A percentile compares a stretch with the other conserved stretches of the same genome.
phyloP scores from a whole-genome alignment of 192 early-diverging fungal genomes.

The Coemansia sp. region DNA sequence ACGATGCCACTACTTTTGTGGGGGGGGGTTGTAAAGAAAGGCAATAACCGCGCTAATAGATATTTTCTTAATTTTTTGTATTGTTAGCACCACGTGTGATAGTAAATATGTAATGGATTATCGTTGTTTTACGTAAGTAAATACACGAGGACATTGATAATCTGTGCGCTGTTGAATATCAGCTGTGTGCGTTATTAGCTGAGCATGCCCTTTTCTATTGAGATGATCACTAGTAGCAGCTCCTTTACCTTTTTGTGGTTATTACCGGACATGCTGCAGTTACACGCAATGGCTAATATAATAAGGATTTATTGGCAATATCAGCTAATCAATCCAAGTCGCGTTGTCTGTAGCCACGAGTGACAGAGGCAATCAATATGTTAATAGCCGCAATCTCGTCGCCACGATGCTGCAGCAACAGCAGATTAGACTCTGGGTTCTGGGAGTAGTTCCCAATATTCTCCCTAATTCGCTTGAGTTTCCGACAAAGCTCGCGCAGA shows the following conservation, averaged over 20 bases:
- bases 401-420: slow-evolving; percentile 4
- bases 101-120: too few species aligned
- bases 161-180: too few species aligned
- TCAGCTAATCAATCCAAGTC: slow-evolving; percentile 27
- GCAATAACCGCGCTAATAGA: too few species aligned
- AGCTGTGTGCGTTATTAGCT: not conserved
- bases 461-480: slow-evolving; percentile 18
- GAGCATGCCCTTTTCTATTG: not conserved
- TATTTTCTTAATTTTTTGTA: too few species aligned
- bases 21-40: too few species aligned
- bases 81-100: too few species aligned
- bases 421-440: not conserved
- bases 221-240: not conserved
- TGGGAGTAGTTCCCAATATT: slow-evolving; percentile 12
- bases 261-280: not conserved
- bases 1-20: too few species aligned
- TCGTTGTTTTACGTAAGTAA: too few species aligned
- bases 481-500: slow-evolving; percentile 44
- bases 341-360: slow-evolving; percentile 40
- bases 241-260: not conserved
- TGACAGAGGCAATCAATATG: slow-evolving; percentile 36
- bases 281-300: not conserved
- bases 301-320: not conserved
- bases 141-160: too few species aligned
- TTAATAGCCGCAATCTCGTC: slow-evolving; percentile 44